These are phyloP conservation scores for Coemansia sp. DNA, from an alignment of 192 early-diverging fungal genomes.

Conservation along the genomic window DNA sequence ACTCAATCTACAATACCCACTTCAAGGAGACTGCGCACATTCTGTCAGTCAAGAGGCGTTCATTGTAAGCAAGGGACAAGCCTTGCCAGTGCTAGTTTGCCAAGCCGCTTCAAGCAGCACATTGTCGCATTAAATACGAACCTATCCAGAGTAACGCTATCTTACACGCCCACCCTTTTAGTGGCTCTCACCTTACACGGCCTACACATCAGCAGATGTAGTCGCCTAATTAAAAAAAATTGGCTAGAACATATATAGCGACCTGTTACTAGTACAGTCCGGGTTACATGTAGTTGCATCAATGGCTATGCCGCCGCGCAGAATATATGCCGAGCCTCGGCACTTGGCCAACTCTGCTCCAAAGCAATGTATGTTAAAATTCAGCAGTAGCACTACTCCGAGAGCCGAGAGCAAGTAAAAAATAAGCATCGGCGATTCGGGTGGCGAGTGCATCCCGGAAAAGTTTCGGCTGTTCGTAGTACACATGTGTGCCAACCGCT, in stretches of 20 bases:
- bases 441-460: constrained; percentile 9
- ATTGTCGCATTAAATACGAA: background rate
- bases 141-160: background rate
- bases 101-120: background rate
- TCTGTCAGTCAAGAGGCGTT: background rate
- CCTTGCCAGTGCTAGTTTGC: background rate
- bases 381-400: background rate
- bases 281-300: background rate
- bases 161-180: background rate
- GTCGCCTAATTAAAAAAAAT: background rate
- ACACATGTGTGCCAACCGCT: background rate
- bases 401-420: background rate
- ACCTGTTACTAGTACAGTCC: background rate
- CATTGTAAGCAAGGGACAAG: background rate
- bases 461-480: background rate
- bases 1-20: background rate
- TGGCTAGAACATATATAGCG: background rate
- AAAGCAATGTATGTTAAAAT: background rate
- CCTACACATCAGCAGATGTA: background rate
- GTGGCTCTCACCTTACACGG: background rate
- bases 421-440: background rate
- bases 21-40: background rate
- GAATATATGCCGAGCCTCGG: background rate
- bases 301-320: background rate
- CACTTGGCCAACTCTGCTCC: background rate